Evolutionary conservation across 768 basidiomycete species (phyloP).

Genomic region (Porphyrellus cyaneotinctus): DNA sequence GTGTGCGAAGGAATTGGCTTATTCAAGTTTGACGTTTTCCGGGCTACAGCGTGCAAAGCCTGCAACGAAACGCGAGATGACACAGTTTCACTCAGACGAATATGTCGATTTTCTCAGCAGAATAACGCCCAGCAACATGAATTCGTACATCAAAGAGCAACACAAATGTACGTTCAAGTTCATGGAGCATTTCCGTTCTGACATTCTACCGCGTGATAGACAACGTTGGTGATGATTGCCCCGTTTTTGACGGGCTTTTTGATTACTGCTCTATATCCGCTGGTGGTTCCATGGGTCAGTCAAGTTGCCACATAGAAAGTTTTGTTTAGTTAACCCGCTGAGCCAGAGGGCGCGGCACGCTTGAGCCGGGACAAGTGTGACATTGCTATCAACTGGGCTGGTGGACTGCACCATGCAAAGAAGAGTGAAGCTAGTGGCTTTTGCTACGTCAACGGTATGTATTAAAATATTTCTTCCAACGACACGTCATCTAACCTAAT

Average conservation of each 20-base stretch:
- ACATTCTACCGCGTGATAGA: constrained; percentile 42
- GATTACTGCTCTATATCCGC: constrained; percentile 99
- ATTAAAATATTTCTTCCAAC: background rate
- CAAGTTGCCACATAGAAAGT: background rate
- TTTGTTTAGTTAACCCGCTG: constrained; percentile 7
- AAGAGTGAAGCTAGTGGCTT: constrained; percentile 99
- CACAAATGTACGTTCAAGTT: constrained; percentile 73
- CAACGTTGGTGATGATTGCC: constrained; percentile 98
- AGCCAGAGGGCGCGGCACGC: constrained; percentile 90
- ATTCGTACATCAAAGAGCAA: constrained; percentile 88
- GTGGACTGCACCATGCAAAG: constrained; percentile 97
- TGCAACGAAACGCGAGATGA: constrained; percentile 99
- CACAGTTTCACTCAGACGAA: constrained; percentile 98
- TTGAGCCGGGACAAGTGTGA: constrained; percentile 96
- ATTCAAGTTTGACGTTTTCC: background rate
- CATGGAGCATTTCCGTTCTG: background rate
- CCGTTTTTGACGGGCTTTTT: constrained; percentile 97
- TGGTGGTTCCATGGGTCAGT: constrained; percentile 97
- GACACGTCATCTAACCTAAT: background rate
- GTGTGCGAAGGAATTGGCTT: constrained; percentile 31
- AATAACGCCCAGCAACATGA: constrained; percentile 95
- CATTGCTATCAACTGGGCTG: constrained; percentile 99
- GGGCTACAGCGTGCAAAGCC: constrained; percentile 87
- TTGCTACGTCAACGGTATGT: constrained; percentile 92
- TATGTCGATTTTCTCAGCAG: constrained; percentile 95